phyloP scores from a whole-genome alignment of 331 rosid species.

The Phaseolus coccineus region DNA sequence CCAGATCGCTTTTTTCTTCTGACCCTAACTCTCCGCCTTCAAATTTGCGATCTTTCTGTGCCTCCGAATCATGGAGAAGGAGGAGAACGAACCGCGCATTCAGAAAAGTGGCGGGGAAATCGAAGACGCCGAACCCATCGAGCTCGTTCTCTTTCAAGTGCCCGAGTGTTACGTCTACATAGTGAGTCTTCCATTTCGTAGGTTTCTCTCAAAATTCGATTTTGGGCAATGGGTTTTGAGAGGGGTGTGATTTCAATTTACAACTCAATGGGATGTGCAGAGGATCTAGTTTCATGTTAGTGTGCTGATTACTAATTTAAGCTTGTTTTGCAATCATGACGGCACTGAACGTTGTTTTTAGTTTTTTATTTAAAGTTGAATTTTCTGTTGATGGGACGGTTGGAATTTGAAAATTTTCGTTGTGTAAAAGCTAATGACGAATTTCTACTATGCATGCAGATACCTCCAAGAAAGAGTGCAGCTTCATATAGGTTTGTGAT shows the following conservation, averaged over 20 bases:
- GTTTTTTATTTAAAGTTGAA: not conserved
- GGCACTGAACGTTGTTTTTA: conserved; percentile 10
- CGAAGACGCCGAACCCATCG: conserved; percentile 73
- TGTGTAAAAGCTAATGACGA: conserved; percentile 33
- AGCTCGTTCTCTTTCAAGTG: conserved; percentile 93
- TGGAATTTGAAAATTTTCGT: conserved; percentile 19
- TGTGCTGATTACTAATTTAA: not conserved
- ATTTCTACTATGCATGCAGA: conserved; percentile 67
- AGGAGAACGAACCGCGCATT: conserved; percentile 52
- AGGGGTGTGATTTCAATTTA: conserved; percentile 19
- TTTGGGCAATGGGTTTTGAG: conserved; percentile 32
- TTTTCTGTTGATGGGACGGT: conserved; percentile 20
- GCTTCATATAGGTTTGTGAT: conserved; percentile 93
- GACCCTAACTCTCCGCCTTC: conserved; percentile 3
- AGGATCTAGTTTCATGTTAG: conserved; percentile 31
- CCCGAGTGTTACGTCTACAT: conserved; percentile 93
- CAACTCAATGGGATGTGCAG: not conserved
- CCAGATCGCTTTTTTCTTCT: conserved; percentile 35
- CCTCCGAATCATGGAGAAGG: conserved; percentile 66
- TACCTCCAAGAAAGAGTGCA: conserved; percentile 96
- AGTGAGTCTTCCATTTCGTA: conserved; percentile 53
- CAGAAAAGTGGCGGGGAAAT: conserved; percentile 53
- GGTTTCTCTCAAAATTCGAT: conserved; percentile 45
- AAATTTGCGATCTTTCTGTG: conserved; percentile 40
- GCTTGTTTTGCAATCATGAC: conserved; percentile 31